Conservation (phyloP, 208 protist species). For the Wallacemonas sp. region DNA sequence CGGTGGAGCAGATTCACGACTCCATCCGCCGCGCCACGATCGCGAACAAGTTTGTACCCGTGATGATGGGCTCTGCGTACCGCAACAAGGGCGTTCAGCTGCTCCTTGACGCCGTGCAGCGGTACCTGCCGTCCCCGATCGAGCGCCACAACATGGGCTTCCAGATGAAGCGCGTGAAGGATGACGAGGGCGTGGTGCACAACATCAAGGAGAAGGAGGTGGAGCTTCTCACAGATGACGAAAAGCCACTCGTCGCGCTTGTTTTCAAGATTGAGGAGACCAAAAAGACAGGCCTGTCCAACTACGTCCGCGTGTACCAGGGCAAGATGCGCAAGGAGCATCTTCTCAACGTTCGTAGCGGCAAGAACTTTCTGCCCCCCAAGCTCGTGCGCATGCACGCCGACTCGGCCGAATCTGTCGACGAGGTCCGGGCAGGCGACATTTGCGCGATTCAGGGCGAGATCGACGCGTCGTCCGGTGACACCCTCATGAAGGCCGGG, state of each 20-base stretch:
- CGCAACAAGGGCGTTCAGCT: conserved; percentile 99
- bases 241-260: conserved; percentile 94
- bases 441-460: conserved; percentile 99
- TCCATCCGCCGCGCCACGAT: conserved; percentile 95
- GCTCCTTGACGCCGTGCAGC: conserved; percentile 96
- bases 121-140: conserved; percentile 96
- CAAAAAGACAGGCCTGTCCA: conserved; percentile 96
- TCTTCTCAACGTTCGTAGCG: conserved; percentile 84
- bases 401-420: conserved; percentile 95
- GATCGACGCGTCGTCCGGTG: conserved; percentile 97
- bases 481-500: conserved; percentile 92
- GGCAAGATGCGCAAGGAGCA: conserved; percentile 94
- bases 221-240: conserved; percentile 80
- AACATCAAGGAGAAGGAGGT: conserved; percentile 81
- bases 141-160: conserved; percentile 91
- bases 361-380: conserved; percentile 92
- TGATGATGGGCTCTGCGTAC: conserved; percentile 97
- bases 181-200: conserved; percentile 81
- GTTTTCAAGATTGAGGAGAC: conserved; percentile 99
- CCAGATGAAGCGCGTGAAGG: conserved; percentile 80
- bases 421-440: conserved; percentile 95
- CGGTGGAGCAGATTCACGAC: conserved; percentile 86
- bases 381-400: conserved; percentile 98
- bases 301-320: conserved; percentile 99
- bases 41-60: conserved; percentile 95